Conservation (phyloP, 1,284 basidiomycete species). For the Apiotrichum gracile region DNA sequence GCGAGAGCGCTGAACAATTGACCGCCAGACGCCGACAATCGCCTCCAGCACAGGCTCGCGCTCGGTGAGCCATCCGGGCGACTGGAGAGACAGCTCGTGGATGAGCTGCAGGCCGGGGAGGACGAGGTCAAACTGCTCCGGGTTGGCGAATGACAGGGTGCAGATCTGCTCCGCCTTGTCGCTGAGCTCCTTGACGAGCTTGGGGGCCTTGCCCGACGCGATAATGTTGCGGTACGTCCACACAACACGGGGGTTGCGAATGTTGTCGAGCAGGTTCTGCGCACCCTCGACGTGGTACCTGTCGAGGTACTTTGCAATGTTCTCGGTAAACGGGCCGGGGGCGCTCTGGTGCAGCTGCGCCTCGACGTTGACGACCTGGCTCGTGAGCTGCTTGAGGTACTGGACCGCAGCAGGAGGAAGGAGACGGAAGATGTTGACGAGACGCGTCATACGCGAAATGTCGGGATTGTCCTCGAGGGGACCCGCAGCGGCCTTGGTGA, state of each 20-base stretch:
- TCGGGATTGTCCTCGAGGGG: constrained; percentile 83
- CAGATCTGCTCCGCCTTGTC: constrained; percentile 62
- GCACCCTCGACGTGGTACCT: constrained; percentile 81
- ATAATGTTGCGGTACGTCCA: constrained; percentile 76
- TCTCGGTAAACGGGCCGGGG: constrained; percentile 88
- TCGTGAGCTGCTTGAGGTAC: constrained; percentile 81
- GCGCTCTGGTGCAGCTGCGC: constrained; percentile 82
- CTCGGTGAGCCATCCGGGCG: constrained; percentile 54
- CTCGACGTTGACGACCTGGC: constrained; percentile 89
- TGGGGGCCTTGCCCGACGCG: constrained; percentile 67
- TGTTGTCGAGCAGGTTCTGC: constrained; percentile 73
- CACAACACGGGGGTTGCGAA: constrained; percentile 68
- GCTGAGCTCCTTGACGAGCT: constrained; percentile 67
- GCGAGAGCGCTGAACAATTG: constrained; percentile 40
- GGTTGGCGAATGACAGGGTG: constrained; percentile 54
- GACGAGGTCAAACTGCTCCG: constrained; percentile 55
- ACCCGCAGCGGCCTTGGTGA: constrained; percentile 69
- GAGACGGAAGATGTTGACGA: constrained; percentile 96
- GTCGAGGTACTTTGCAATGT: constrained; percentile 84
- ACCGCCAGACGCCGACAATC: constrained; percentile 67
- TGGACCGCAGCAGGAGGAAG: constrained; percentile 87
- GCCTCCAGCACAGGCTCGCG: constrained; percentile 60
- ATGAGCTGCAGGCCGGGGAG: constrained; percentile 70
- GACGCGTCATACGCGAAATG: constrained; percentile 84
- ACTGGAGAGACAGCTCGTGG: constrained; percentile 64